phyloP scores from a whole-genome alignment of 2,329 filamentous ascomycete species.

The Mariannaea sp. region DNA sequence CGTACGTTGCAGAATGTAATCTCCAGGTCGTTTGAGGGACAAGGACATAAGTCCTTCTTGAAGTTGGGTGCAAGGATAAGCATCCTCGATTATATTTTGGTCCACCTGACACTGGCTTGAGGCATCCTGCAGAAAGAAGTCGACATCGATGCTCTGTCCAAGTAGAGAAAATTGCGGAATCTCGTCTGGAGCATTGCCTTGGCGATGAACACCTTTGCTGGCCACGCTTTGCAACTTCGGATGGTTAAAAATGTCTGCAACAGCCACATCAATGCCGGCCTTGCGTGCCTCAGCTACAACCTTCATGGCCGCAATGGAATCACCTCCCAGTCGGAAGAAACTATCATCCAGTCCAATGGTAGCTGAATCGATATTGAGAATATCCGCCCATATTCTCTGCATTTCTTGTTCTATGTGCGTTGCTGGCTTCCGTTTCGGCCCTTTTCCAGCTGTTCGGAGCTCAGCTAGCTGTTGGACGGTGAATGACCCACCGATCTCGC shows the following conservation, averaged over 20 bases:
- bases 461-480: neutral
- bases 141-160: conserved; percentile 25
- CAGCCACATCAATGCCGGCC: conserved; percentile 7
- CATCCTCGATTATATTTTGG: conserved; percentile 30
- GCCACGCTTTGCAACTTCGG: neutral
- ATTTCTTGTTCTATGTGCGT: conserved; percentile 30
- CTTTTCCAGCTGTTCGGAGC: neutral
- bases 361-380: conserved; percentile 41
- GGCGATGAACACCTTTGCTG: neutral
- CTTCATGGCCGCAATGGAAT: conserved; percentile 56
- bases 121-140: neutral
- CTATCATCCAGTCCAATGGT: conserved; percentile 49
- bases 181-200: neutral
- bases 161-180: conserved; percentile 2
- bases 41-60: conserved; percentile 49
- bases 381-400: conserved; percentile 44
- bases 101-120: neutral
- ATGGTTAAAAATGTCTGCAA: conserved; percentile 1
- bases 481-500: neutral
- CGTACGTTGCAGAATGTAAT: conserved; percentile 44
- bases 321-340: conserved; percentile 56
- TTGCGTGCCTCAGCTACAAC: conserved; percentile 37
- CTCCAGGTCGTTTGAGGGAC: conserved; percentile 40
- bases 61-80: conserved; percentile 48
- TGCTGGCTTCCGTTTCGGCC: neutral